Base-by-base conservation (phyloP, 2,329 filamentous ascomycete genomes). In the Helotiales sp. region DNA sequence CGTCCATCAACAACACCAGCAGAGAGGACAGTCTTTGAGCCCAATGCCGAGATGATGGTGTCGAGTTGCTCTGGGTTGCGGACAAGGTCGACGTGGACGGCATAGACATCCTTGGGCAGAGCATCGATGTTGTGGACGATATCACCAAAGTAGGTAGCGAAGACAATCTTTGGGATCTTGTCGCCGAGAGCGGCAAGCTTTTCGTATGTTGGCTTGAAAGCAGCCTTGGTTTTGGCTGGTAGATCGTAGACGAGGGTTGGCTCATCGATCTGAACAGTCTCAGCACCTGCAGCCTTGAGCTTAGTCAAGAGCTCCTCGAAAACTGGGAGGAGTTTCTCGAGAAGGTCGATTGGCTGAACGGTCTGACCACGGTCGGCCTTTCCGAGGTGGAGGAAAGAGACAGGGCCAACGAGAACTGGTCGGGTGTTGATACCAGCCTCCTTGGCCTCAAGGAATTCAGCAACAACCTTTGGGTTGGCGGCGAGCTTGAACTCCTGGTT, bases 131-230 rank as follows among this genome's bases (percentile, higher is more conserved):
- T 99, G 89, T 99, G 95, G 71, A 98, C 91, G 67, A 99, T 92
- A 78, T 99, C 95, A 81, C 95, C 95, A 74, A 99, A 99, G 87
- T 98, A 99, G 73, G 95, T 98, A 76, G 95, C 89, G 72, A 99
- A 84, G 71, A 95, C 85, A 59, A 98, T 79, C 76, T 93, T 88
- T 72, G 95, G 93, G 73, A 93, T 89, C 77, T 87, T 88, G 80
- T 81, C 82, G 73, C 90, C 91, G 59, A 92, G 83, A 71, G 79
- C 79, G 69, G 84, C 82, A 62, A 99, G 82, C 81, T 91, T 93
- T 84, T 96, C 90, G 73, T 99, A 99, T 59, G 92, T 87, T 67
- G 95, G 91, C 88, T 96, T 96, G 89, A 98, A 99, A 66, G 95
- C 93, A 77, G 86, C 87, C 89, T 97, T 97, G 80, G 88, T 85